Evolutionary conservation across 2,329 filamentous ascomycete species (phyloP).

Genomic region (Keithomyces neogunnii): DNA sequence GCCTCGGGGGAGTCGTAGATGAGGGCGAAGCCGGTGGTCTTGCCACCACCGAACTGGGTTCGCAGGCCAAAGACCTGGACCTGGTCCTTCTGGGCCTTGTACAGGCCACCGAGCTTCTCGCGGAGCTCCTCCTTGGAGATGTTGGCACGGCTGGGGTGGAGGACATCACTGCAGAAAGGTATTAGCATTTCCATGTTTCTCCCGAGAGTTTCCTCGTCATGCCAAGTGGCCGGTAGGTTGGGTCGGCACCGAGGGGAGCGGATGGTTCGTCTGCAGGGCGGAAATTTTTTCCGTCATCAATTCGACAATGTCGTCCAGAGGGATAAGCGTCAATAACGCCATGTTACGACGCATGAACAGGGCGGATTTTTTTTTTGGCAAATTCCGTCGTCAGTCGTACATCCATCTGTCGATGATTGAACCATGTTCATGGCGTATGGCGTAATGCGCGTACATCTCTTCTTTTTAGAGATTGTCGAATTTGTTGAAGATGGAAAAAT

Average conservation of each 20-base stretch:
- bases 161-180: conserved; percentile 70
- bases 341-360: no score
- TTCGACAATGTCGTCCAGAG: no score
- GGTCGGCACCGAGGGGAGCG: no score
- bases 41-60: conserved; percentile 98
- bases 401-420: no score
- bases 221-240: no score
- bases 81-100: conserved; percentile 98
- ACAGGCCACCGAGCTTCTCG: conserved; percentile 85
- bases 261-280: no score
- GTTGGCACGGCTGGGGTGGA: conserved; percentile 97
- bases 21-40: conserved; percentile 97
- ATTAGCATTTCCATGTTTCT: conserved; percentile 2
- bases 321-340: no score
- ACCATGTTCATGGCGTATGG: no score
- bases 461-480: not conserved
- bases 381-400: no score
- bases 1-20: conserved; percentile 98
- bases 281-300: no score
- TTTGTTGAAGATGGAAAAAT: not conserved
- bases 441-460: not conserved
- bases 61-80: conserved; percentile 97
- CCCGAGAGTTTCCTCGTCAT: no score
- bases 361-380: no score
- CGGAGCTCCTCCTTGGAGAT: conserved; percentile 99